Percentiles rank a stretch among this genome's conserved stretches.
These are phyloP conservation scores for Aphanoascus verrucosus DNA, from an alignment of 2,329 filamentous ascomycete genomes.

Conservation along the genomic window DNA sequence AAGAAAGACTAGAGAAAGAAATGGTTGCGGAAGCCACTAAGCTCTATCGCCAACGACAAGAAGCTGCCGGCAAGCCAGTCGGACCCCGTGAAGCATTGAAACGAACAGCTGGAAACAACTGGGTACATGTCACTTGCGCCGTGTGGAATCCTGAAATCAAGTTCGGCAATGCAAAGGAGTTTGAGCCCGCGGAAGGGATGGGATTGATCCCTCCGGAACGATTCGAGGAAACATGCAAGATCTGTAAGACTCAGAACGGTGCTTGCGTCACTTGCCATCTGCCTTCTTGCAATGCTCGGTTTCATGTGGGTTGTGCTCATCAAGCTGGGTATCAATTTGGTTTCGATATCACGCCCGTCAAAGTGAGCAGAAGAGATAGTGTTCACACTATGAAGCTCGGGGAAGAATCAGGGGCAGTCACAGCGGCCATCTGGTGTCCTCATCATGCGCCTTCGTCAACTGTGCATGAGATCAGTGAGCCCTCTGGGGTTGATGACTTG, in stretches of 20 bases:
- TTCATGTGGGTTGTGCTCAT: slow-evolving; percentile 86
- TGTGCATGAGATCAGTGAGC: slow-evolving; percentile 69
- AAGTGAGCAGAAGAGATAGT: slow-evolving; percentile 74
- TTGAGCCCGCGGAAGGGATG: slow-evolving; percentile 84
- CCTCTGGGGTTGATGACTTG: slow-evolving; percentile 57
- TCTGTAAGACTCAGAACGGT: slow-evolving; percentile 64
- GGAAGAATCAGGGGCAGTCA: slow-evolving; percentile 69
- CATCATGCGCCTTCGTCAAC: slow-evolving; percentile 66
- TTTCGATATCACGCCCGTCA: slow-evolving; percentile 82
- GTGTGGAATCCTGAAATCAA: slow-evolving; percentile 87
- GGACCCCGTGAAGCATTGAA: slow-evolving; percentile 86
- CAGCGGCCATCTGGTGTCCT: slow-evolving; percentile 83
- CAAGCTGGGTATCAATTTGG: slow-evolving; percentile 73
- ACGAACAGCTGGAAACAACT: slow-evolving; percentile 90
- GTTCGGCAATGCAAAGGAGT: slow-evolving; percentile 70
- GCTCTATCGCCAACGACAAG: slow-evolving; percentile 72
- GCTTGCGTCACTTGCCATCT: slow-evolving; percentile 75
- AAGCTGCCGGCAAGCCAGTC: slow-evolving; percentile 69
- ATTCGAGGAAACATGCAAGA: slow-evolving; percentile 69
- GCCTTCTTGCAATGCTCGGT: slow-evolving; percentile 39
- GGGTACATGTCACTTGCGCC: slow-evolving; percentile 91
- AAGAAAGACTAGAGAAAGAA: slow-evolving; percentile 75
- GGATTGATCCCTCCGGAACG: slow-evolving; percentile 62
- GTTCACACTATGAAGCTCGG: slow-evolving; percentile 69
- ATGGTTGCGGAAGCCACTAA: slow-evolving; percentile 67